Conservation (phyloP, 2,329 filamentous ascomycete genomes). For the Ophiosphaerella herpotricha region DNA sequence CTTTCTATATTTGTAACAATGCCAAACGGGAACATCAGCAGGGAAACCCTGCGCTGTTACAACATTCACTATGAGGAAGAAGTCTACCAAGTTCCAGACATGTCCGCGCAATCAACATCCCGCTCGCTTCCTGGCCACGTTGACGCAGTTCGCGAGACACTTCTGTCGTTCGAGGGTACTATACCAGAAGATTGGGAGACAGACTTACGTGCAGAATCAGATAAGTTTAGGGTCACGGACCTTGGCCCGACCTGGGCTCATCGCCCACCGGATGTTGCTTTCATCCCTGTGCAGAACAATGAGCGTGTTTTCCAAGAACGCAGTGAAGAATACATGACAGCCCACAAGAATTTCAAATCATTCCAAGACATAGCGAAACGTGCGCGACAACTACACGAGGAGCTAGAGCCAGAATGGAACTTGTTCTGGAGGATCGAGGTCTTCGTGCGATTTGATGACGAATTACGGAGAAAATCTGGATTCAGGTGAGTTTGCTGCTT, state of each 20-base stretch:
- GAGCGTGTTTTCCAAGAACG: not conserved
- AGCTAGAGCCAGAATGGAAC: slow-evolving; percentile 2
- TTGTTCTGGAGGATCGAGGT: slow-evolving; percentile 2
- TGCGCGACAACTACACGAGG: not conserved
- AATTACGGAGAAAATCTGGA: not conserved
- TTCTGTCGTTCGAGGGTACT: slow-evolving; percentile 3
- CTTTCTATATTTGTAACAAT: too few relatives aligned
- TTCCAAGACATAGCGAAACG: not conserved
- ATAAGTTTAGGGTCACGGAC: not conserved
- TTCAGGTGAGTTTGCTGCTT: too few relatives aligned
- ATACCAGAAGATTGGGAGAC: slow-evolving; percentile 2
- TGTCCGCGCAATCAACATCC: not conserved
- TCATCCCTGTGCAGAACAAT: not conserved
- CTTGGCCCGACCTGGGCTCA: slow-evolving; percentile 1
- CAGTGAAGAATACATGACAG: not conserved
- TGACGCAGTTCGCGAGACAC: slow-evolving; percentile 8
- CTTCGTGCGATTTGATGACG: slow-evolving; percentile 1
- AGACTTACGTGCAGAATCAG: not conserved
- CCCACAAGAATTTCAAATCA: not conserved
- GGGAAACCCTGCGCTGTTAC: not conserved
- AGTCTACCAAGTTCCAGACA: slow-evolving; percentile 1
- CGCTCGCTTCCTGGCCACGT: slow-evolving; percentile 2
- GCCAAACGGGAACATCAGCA: too few relatives aligned
- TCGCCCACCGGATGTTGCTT: not conserved
- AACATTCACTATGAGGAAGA: slow-evolving; percentile 3